These are phyloP conservation scores for Daldinia sp. DNA, from an alignment of 2,329 filamentous ascomycete genomes.

Conservation along the genomic window DNA sequence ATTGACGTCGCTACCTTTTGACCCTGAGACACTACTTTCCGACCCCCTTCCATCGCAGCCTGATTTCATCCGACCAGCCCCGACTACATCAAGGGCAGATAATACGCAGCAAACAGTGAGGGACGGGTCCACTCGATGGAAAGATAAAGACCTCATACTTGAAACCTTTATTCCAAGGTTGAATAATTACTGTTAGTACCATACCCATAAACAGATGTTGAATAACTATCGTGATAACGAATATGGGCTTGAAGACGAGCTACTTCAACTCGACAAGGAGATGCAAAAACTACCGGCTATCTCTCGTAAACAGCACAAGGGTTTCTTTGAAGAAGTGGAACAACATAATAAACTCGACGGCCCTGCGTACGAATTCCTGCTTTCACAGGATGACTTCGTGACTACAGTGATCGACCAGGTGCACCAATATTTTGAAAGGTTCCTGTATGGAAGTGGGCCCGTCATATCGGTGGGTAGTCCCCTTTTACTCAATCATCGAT, in stretches of 20 bases:
- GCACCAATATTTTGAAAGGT: conserved; percentile 23
- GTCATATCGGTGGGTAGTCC: conserved; percentile 12
- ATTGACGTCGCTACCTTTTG: conserved; percentile 17
- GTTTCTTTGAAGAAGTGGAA: too few species aligned
- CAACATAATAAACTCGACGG: conserved; percentile 8
- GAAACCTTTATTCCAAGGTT: conserved; percentile 16
- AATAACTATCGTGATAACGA: too few species aligned
- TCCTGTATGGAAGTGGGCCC: conserved; percentile 5
- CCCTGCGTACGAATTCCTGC: conserved; percentile 11
- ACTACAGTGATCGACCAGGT: conserved; percentile 13
- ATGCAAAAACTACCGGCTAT: conserved; percentile 23
- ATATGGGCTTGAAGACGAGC: conserved; percentile 12
- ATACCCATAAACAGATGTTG: too few species aligned
- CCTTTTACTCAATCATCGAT: background rate
- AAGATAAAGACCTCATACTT: conserved; percentile 31
- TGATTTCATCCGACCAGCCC: background rate
- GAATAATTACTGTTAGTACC: conserved; percentile 25
- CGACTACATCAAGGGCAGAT: background rate
- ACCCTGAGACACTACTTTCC: conserved; percentile 18
- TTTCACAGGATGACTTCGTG: conserved; percentile 20
- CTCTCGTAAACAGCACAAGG: too few species aligned
- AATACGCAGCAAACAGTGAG: background rate
- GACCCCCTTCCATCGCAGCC: background rate
- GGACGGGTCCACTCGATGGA: conserved; percentile 6
- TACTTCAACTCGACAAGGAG: conserved; percentile 21